Percentiles rank a stretch among this genome's conserved stretches.
Conservation (phyloP, 495 filamentous ascomycete genomes). For the Glarea lozoyensis region DNA sequence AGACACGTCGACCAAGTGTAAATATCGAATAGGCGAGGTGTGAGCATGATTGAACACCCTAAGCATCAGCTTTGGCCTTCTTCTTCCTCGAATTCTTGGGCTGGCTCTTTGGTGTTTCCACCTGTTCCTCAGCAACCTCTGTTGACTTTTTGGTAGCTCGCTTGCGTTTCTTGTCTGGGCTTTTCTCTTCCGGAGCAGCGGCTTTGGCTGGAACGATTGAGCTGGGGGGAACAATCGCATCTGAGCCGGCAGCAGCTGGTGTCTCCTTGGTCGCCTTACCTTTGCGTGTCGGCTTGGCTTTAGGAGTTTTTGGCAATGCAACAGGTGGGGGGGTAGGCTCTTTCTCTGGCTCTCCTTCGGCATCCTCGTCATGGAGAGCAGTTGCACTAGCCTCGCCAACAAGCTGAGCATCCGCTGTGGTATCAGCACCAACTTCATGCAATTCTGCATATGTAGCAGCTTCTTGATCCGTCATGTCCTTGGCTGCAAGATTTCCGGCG, state of each 20-base stretch:
- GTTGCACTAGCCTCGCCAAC: slow-evolving; percentile 34
- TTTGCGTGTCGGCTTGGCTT: slow-evolving; percentile 41
- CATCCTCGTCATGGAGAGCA: slow-evolving; percentile 48
- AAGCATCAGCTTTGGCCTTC: slow-evolving; percentile 19
- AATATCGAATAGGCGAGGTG: too few species aligned
- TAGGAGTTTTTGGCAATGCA: slow-evolving; percentile 32
- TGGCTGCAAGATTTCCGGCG: slow-evolving; percentile 51
- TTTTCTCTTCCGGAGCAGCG: slow-evolving; percentile 20
- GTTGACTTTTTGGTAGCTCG: slow-evolving; percentile 33
- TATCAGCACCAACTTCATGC: slow-evolving; percentile 29
- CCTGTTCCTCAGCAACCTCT: slow-evolving; percentile 28
- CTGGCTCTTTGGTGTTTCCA: slow-evolving; percentile 35
- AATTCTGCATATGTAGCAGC: slow-evolving; percentile 48
- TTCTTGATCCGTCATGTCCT: slow-evolving; percentile 51
- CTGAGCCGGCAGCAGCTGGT: slow-evolving; percentile 27
- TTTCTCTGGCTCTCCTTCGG: slow-evolving; percentile 41
- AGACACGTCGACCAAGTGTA: too few species aligned
- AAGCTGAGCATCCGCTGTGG: slow-evolving; percentile 14
- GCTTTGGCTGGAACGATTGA: slow-evolving; percentile 21
- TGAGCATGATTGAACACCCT: too few species aligned
- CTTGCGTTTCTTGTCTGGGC: slow-evolving; percentile 35
- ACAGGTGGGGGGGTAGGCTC: slow-evolving; percentile 45
- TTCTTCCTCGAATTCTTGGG: slow-evolving; percentile 22
- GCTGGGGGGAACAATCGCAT: slow-evolving; percentile 20
- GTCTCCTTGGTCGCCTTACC: slow-evolving; percentile 27